Conservation (phyloP, 169 alveolate species). For the Eimeria mitis region DNA sequence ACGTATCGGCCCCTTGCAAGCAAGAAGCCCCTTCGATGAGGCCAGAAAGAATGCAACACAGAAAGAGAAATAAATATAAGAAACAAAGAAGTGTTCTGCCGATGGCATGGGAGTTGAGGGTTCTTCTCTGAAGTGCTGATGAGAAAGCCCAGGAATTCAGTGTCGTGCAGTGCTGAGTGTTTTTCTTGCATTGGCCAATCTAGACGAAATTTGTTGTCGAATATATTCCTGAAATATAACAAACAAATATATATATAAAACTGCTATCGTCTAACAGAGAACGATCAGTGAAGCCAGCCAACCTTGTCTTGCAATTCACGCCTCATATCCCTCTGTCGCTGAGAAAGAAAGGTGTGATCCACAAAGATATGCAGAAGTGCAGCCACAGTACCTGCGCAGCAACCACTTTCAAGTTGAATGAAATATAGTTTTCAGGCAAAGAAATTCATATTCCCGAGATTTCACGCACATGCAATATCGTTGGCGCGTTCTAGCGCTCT, state of each 20-base stretch:
- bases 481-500: slow-evolving; percentile 62
- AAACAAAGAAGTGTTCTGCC: neutral
- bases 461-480: slow-evolving; percentile 76
- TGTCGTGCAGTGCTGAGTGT: slow-evolving; percentile 7
- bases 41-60: neutral
- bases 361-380: neutral
- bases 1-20: neutral
- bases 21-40: neutral
- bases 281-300: neutral
- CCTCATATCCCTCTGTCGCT: slow-evolving; percentile 33
- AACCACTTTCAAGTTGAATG: neutral
- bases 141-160: neutral
- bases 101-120: neutral
- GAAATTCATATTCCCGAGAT: neutral
- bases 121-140: neutral
- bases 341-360: neutral
- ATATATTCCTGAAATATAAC: neutral
- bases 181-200: slow-evolving; percentile 16
- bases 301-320: slow-evolving; percentile 62
- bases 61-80: neutral
- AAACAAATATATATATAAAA: neutral
- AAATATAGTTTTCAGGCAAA: neutral
- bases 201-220: slow-evolving; percentile 7
- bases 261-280: neutral
- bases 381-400: slow-evolving; percentile 4